These are phyloP conservation scores for Biancaea sappan DNA, from an alignment of 306 rosid genomes.

Conservation along the genomic window DNA sequence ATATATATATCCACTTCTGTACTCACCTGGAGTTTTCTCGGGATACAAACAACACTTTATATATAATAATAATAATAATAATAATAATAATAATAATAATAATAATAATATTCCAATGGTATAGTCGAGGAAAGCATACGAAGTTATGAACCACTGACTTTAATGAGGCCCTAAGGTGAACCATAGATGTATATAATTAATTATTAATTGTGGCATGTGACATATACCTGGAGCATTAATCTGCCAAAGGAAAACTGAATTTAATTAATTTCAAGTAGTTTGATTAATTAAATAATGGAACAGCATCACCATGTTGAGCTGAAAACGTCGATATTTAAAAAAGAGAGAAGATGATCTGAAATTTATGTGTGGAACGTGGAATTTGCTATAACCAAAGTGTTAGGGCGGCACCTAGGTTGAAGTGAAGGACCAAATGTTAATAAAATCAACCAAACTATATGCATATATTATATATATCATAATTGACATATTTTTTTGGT, in stretches of 20 bases:
- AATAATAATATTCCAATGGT: not conserved
- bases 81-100: too few relatives aligned
- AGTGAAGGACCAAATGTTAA: constrained; percentile 24
- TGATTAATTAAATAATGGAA: not conserved
- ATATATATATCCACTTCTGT: constrained; percentile 22
- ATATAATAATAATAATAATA: too few relatives aligned
- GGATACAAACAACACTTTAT: not conserved
- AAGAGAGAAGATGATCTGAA: constrained; percentile 1
- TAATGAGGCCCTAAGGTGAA: constrained; percentile 6
- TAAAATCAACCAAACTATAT: not conserved
- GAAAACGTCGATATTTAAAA: not conserved
- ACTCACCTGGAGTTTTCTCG: constrained; percentile 20
- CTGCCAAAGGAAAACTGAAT: not conserved
- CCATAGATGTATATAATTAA: not conserved
- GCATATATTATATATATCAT: too few relatives aligned
- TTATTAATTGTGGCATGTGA: not conserved
- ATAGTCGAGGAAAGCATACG: constrained; percentile 13
- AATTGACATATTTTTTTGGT: too few relatives aligned
- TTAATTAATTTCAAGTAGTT: not conserved
- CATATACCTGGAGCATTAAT: not conserved
- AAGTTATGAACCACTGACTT: constrained; percentile 4
- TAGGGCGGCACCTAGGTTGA: constrained; percentile 67
- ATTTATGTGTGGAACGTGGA: constrained; percentile 42
- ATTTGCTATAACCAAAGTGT: constrained; percentile 38
- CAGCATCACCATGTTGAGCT: constrained; percentile 18